Conservation (phyloP, 1,284 basidiomycete genomes). For the Ceratobasidium papillatum region DNA sequence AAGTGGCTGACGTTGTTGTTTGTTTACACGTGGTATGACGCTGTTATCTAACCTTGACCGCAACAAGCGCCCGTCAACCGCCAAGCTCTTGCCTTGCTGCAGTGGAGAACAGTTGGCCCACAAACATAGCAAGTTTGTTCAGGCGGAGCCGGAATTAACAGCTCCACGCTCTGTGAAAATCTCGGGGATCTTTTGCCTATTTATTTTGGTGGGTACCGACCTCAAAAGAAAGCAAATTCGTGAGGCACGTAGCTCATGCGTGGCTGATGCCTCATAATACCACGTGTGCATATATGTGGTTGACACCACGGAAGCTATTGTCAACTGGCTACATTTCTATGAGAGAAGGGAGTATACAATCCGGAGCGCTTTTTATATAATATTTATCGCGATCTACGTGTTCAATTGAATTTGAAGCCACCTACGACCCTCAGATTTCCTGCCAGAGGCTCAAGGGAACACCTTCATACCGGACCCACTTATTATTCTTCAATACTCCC, state of each 20-base stretch:
- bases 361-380: background rate
- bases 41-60: background rate
- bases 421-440: background rate
- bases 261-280: background rate
- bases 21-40: background rate
- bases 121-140: background rate
- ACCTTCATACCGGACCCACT: constrained; percentile 11
- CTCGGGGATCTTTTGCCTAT: background rate
- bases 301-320: background rate
- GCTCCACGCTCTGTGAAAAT: constrained; percentile 1
- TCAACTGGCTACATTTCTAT: background rate
- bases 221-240: background rate
- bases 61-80: constrained; percentile 1
- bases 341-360: background rate
- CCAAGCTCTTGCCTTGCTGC: background rate
- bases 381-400: background rate
- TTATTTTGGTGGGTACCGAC: background rate
- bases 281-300: constrained; percentile 1
- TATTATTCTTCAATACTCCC: constrained; percentile 7
- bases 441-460: constrained; percentile 19
- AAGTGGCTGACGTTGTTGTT: background rate
- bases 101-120: background rate
- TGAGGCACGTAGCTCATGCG: background rate
- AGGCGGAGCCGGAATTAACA: background rate
- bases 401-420: background rate